Base-by-base conservation (phyloP, 257 asterid species). In the Perilla frutescens region DNA sequence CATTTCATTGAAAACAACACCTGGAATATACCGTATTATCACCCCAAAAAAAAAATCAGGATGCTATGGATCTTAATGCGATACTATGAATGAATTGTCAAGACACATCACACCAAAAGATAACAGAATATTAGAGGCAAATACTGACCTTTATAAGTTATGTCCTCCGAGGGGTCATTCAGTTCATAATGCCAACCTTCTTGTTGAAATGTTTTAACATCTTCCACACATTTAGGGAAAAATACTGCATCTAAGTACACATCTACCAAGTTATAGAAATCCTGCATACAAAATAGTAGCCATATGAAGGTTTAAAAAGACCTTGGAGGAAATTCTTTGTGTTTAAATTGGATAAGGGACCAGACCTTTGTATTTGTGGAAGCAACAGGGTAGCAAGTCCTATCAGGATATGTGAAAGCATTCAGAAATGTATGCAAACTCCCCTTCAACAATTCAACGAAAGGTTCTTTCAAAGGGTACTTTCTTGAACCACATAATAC, bases 111-210 rank as follows among this genome's bases (percentile, higher is more conserved):
- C 50, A 48, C 47, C 48, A 74, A 14, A 26, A 74, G 64, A 55
- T 15, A 56, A 62, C 37, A 36, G 9, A 36, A 41, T 66, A 9
- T 41, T 44, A 44, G 12, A 41, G 44, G 41, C 32, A 77, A 60
- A 62, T 31, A 61, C 68, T 41, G 59, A 92, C 99, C 99, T 90
- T 95, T 95, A 73, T 88, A 92, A 8, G 96, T 95, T 72, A 95
- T 95, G 75, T 92, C 96, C 78, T 95, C 99, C 2, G 97, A 95
- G 59, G 97, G 96, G 82, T 92, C 96, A 80, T 95, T 90, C 76
- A 95, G 84, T 71, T 95, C 99, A 72, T 92, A 95, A 86, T 95
- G 99, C 99, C 99, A 95, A 62, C 99, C 99, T 86, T 92, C 99
- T 80, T 95, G 99, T 80, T 95, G 98, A 84, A 95, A 95, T 31